Conservation (phyloP, 129 eudicot genomes). For the Tagetes erecta region DNA sequence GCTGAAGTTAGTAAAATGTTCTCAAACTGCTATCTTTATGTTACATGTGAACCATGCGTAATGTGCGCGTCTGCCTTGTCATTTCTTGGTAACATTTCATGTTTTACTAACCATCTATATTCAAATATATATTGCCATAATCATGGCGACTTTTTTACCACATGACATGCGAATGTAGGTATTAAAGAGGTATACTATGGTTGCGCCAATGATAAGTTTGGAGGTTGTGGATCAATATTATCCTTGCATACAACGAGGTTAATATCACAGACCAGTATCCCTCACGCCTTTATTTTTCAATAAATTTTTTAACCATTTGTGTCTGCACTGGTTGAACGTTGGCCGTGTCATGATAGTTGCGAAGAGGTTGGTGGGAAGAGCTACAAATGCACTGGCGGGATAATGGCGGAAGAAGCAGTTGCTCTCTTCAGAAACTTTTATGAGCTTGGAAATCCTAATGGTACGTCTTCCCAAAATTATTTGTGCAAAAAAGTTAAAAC, state of each 20-base stretch:
- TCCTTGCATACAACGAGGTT: constrained; percentile 66
- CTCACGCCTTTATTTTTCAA: neutral
- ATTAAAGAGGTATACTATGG: constrained; percentile 90
- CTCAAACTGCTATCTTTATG: constrained; percentile 78
- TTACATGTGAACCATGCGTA: constrained; percentile 97
- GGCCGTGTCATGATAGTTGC: constrained; percentile 28
- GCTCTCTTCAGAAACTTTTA: constrained; percentile 72
- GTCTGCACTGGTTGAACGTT: neutral
- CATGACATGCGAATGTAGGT: constrained; percentile 35
- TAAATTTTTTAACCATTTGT: neutral
- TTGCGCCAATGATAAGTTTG: constrained; percentile 93
- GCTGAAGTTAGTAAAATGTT: constrained; percentile 52
- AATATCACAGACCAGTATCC: constrained; percentile 14
- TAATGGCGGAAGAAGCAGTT: constrained; percentile 84
- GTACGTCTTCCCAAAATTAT: constrained; percentile 29
- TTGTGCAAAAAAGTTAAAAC: neutral
- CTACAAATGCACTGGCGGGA: constrained; percentile 79
- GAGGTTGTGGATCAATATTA: constrained; percentile 95
- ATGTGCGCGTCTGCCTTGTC: constrained; percentile 95
- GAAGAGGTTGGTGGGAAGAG: constrained; percentile 38
- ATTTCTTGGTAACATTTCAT: constrained; percentile 50
- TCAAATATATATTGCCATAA: neutral
- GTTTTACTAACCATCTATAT: neutral
- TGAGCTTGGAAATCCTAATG: constrained; percentile 94
- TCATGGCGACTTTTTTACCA: neutral